Percentiles rank a stretch among this genome's conserved stretches.
These are phyloP conservation scores for Ganoderma multipileum DNA, from an alignment of 1,284 basidiomycete species.

Conservation along the genomic window DNA sequence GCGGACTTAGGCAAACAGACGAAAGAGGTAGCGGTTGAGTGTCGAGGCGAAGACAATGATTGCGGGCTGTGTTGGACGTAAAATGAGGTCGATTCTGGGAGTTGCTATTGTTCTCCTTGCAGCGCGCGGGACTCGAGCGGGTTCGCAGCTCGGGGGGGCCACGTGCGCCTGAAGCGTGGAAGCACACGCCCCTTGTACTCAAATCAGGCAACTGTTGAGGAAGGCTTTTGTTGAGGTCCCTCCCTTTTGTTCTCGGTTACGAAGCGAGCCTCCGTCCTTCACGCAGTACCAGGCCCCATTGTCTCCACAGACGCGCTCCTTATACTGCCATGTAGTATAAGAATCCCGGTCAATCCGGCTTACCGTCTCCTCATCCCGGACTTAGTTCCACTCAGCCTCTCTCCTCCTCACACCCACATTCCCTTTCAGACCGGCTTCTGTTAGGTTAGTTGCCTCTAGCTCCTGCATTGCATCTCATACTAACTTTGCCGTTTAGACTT, in stretches of 20 bases:
- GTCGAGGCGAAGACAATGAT: constrained; percentile 24
- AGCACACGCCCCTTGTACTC: constrained; percentile 37
- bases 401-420: constrained; percentile 32
- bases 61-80: constrained; percentile 27
- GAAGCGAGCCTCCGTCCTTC: constrained; percentile 34
- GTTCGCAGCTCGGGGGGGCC: constrained; percentile 16
- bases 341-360: constrained; percentile 29
- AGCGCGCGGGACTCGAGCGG: constrained; percentile 11
- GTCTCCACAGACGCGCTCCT: constrained; percentile 38
- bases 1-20: constrained; percentile 18
- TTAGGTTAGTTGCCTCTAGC: constrained; percentile 38
- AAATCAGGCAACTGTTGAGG: constrained; percentile 36
- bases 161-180: constrained; percentile 31
- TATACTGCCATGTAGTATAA: constrained; percentile 38
- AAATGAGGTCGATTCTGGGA: constrained; percentile 15
- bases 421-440: constrained; percentile 41
- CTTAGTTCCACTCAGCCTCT: constrained; percentile 44
- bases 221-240: constrained; percentile 36
- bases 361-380: constrained; percentile 41
- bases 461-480: background rate
- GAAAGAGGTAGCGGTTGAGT: constrained; percentile 3
- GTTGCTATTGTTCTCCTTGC: constrained; percentile 34
- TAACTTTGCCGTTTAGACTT: constrained; percentile 20
- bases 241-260: constrained; percentile 44
- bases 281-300: constrained; percentile 35